Evolutionary conservation across 306 rosid genomes (phyloP), one percentile per base, ranked within the genome.

Genomic region (Vigna hirtella): DNA sequence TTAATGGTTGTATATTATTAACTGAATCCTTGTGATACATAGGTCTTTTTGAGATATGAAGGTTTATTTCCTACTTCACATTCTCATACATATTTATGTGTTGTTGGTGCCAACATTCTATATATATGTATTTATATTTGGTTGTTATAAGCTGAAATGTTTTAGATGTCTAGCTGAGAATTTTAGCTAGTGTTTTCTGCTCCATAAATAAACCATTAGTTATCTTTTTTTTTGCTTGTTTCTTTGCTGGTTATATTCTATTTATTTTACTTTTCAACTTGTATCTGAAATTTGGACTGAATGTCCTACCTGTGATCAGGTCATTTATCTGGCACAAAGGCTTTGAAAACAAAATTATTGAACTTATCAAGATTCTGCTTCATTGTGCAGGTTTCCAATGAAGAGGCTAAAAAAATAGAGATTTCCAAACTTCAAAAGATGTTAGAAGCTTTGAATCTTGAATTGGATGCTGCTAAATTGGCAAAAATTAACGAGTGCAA

Each of bases 401-500:
- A 95, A 69, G 99, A 95, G 79, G 88, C 90, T 69, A 95, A 91
- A 89, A 84, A 80, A 20, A 78, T 65, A 22, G 97, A 95, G 83
- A 86, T 89, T 45, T 85, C 90, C 64, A 88, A 88, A 83, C 90
- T 90, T 84, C 89, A 85, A 81, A 95, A 93, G 87, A 81, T 81
- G 85, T 18, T 88, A 81, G 91, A 88, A 82, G 91, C 99, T 70
- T 74, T 85, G 83, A 93, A 83, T 67, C 93, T 95, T 79, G 96
- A 93, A 86, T 82, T 95, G 43, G 99, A 93, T 80, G 94, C 97
- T 11, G 92, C 97, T 11, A 95, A 95, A 73, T 78, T 93, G 82
- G 93, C 93, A 14, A 83, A 96, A 81, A 91, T 95, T 61, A 93
- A 95, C 73, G 99, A 95, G 85, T 95, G 91, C 87, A 93, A 95